A percentile compares a stretch with the other conserved stretches of the same genome.
Evolutionary conservation across 352 stramenopile species (phyloP).

Genomic region (Pseudoperonospora humuli): DNA sequence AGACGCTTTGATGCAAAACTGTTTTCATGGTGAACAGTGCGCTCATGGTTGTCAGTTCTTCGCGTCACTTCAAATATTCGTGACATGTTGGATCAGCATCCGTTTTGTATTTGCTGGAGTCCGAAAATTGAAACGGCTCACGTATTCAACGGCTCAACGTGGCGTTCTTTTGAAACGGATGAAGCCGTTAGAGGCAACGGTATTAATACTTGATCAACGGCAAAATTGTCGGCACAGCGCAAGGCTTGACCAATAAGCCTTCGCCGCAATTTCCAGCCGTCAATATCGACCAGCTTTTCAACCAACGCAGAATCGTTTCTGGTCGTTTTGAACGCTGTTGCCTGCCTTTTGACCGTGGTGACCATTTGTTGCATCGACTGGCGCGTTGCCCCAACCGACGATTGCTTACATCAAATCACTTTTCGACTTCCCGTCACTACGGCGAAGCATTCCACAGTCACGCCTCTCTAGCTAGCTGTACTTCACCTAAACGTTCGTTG

Average conservation of each 20-base stretch:
- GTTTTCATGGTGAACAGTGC: conserved; percentile 5
- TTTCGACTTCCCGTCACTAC: conserved; percentile 31
- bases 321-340: conserved; percentile 27
- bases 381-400: conserved; percentile 14
- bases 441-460: conserved; percentile 30
- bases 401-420: conserved; percentile 21
- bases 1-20: conserved; percentile 10
- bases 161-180: conserved; percentile 20
- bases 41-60: neutral
- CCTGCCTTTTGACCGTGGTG: too few relatives aligned
- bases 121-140: conserved; percentile 7
- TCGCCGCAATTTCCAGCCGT: conserved; percentile 11
- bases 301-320: conserved; percentile 26
- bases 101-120: conserved; percentile 17
- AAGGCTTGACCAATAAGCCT: neutral
- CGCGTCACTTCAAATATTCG: neutral
- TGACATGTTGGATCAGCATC: conserved; percentile 9
- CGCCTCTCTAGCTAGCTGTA: conserved; percentile 27
- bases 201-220: conserved; percentile 31
- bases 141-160: conserved; percentile 10
- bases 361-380: too few relatives aligned
- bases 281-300: conserved; percentile 18
- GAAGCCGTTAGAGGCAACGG: conserved; percentile 19
- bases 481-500: conserved; percentile 31
- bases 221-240: conserved; percentile 8